These are phyloP conservation scores for Dichotomocladium elegans DNA, from an alignment of 371 early-diverging fungal genomes.

Conservation along the genomic window DNA sequence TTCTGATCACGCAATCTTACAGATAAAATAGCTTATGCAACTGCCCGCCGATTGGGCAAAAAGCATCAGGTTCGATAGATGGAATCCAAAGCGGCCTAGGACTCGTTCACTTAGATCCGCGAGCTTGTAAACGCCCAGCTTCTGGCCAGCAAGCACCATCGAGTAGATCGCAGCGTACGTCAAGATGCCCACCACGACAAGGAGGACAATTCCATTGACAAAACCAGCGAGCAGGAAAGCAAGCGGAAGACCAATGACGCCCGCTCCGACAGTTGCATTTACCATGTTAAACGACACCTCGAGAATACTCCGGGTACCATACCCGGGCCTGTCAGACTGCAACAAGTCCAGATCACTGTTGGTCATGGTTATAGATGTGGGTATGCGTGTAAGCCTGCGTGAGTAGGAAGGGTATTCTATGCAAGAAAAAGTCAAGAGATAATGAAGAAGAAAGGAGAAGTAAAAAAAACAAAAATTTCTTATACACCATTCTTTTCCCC, in stretches of 20 bases:
- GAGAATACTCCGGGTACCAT: slow-evolving; percentile 31
- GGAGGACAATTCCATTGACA: slow-evolving; percentile 45
- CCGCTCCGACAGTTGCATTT: slow-evolving; percentile 61
- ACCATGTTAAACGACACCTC: slow-evolving; percentile 51
- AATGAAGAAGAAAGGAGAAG: background rate
- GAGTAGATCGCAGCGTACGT: slow-evolving; percentile 42
- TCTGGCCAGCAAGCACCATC: slow-evolving; percentile 47
- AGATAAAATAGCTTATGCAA: slow-evolving; percentile 50
- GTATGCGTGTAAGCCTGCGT: background rate
- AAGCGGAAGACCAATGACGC: slow-evolving; percentile 56
- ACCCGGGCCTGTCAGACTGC: slow-evolving; percentile 33
- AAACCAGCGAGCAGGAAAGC: slow-evolving; percentile 55
- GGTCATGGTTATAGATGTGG: background rate
- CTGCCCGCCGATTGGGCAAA: slow-evolving; percentile 49
- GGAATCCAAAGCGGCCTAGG: slow-evolving; percentile 47
- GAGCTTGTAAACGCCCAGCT: slow-evolving; percentile 41
- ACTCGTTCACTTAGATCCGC: slow-evolving; percentile 48
- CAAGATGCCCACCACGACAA: slow-evolving; percentile 38
- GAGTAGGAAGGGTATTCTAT: background rate
- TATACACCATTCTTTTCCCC: no score
- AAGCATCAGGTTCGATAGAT: slow-evolving; percentile 45
- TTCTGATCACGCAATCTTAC: slow-evolving; percentile 20
- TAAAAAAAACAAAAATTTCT: background rate
- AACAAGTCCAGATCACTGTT: slow-evolving; percentile 21
- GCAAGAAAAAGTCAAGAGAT: background rate